These are phyloP conservation scores for Podospora pseudoanserina DNA, from an alignment of 495 filamentous ascomycete species.

Conservation along the genomic window DNA sequence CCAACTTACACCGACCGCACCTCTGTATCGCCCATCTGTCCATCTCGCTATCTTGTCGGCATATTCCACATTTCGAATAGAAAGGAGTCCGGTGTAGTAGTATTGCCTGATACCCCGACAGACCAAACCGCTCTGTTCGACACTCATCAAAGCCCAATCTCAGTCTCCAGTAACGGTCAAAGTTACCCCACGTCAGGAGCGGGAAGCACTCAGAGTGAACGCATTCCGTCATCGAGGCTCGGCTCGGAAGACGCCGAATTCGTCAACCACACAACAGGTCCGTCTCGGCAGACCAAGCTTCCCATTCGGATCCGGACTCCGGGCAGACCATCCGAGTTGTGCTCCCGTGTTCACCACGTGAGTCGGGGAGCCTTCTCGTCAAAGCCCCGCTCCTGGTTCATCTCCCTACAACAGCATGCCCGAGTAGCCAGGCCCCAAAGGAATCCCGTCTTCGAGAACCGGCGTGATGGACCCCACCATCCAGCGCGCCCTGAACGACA, in stretches of 20 bases:
- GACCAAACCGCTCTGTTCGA: background rate
- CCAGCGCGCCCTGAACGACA: conserved; percentile 90
- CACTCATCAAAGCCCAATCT: background rate
- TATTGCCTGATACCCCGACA: background rate
- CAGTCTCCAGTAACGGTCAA: background rate
- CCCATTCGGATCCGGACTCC: background rate
- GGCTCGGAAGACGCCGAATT: background rate
- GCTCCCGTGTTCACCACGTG: background rate
- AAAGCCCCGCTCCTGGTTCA: background rate
- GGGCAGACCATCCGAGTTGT: background rate
- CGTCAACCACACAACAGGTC: too few species aligned
- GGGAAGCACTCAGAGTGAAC: background rate
- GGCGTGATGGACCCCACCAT: conserved; percentile 77
- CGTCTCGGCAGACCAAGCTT: background rate
- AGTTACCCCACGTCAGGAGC: background rate
- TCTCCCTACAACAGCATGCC: conserved; percentile 8
- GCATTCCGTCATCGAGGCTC: background rate
- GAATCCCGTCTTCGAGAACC: conserved; percentile 12
- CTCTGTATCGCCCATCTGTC: background rate
- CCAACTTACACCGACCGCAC: background rate
- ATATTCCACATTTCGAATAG: background rate
- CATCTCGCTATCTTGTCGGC: background rate
- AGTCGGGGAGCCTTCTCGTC: background rate
- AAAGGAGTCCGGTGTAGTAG: background rate
- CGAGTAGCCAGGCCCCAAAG: background rate